phyloP scores from a whole-genome alignment of 352 stramenopile species.

The Phytophthora litchii region DNA sequence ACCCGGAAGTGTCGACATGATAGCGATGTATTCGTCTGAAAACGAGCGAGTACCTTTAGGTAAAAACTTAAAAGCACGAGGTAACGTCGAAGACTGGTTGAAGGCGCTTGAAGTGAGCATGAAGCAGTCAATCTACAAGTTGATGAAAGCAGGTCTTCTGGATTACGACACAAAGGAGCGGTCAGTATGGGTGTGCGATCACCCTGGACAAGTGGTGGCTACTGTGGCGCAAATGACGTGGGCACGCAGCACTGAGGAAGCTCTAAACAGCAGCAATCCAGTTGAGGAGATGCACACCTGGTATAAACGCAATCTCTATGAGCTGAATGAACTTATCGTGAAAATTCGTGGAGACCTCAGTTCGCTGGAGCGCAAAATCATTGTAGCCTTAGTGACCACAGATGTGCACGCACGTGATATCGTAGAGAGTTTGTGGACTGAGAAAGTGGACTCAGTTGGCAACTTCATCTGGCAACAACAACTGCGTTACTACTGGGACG shows the following conservation, averaged over 20 bases:
- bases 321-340: slow-evolving; percentile 92
- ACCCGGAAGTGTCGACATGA: slow-evolving; percentile 90
- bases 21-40: slow-evolving; percentile 93
- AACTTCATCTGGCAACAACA: slow-evolving; percentile 97
- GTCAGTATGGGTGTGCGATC: slow-evolving; percentile 88
- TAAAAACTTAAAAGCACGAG: slow-evolving; percentile 94
- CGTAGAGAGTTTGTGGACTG: slow-evolving; percentile 71
- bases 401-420: slow-evolving; percentile 94
- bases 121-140: slow-evolving; percentile 92
- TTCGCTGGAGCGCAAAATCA: slow-evolving; percentile 91
- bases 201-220: slow-evolving; percentile 93
- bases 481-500: slow-evolving; percentile 94
- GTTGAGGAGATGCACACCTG: slow-evolving; percentile 68
- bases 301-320: slow-evolving; percentile 77
- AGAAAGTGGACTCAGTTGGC: slow-evolving; percentile 66
- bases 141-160: slow-evolving; percentile 92
- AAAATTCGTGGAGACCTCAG: slow-evolving; percentile 92
- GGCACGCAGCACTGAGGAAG: slow-evolving; percentile 89
- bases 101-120: slow-evolving; percentile 90
- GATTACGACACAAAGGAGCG: slow-evolving; percentile 90
- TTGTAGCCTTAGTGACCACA: slow-evolving; percentile 93
- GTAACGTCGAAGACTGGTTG: slow-evolving; percentile 89
- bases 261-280: slow-evolving; percentile 45
- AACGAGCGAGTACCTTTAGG: slow-evolving; percentile 87
- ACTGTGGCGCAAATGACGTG: slow-evolving; percentile 95